These are phyloP conservation scores for Wickerhamiella dianesei DNA, from an alignment of 805 yeast species.

Conservation along the genomic window DNA sequence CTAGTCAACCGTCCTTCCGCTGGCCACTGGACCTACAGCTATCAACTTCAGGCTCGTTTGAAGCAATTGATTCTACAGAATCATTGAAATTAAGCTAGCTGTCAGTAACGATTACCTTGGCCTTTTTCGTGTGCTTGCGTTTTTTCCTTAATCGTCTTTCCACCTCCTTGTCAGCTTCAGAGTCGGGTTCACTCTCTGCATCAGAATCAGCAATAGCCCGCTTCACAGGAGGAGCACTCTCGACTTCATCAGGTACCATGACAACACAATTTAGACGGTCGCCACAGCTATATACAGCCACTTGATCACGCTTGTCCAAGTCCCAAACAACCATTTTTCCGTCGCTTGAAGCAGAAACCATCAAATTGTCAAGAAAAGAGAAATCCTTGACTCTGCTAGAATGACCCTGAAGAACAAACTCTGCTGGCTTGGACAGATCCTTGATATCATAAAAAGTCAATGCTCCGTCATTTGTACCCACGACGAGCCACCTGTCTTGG, in stretches of 20 bases:
- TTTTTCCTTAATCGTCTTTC: conserved; percentile 8
- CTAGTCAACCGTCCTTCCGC: too few species aligned
- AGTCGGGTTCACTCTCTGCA: conserved; percentile 25
- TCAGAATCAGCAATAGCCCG: conserved; percentile 65
- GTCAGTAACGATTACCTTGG: conserved; percentile 17
- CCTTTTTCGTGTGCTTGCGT: conserved; percentile 19
- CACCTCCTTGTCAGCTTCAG: conserved; percentile 12
- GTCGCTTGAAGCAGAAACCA: conserved; percentile 81
- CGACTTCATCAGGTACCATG: conserved; percentile 57
- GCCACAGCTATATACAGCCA: conserved; percentile 81
- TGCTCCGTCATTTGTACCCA: conserved; percentile 61
- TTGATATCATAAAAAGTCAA: conserved; percentile 41
- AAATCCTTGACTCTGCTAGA: conserved; percentile 75
- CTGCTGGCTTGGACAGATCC: conserved; percentile 23
- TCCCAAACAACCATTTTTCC: conserved; percentile 92
- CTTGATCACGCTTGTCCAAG: conserved; percentile 49
- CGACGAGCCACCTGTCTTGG: conserved; percentile 39
- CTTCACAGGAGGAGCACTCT: conserved; percentile 37
- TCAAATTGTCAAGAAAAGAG: conserved; percentile 35
- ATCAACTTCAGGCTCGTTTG: too few species aligned
- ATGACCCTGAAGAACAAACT: conserved; percentile 60
- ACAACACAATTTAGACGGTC: conserved; percentile 83
- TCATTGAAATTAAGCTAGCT: not conserved
- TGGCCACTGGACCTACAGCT: too few species aligned
- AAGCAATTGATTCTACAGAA: too few species aligned